Conservation (phyloP, 2,329 filamentous ascomycete species). For the Trichoderma citrinoviride region DNA sequence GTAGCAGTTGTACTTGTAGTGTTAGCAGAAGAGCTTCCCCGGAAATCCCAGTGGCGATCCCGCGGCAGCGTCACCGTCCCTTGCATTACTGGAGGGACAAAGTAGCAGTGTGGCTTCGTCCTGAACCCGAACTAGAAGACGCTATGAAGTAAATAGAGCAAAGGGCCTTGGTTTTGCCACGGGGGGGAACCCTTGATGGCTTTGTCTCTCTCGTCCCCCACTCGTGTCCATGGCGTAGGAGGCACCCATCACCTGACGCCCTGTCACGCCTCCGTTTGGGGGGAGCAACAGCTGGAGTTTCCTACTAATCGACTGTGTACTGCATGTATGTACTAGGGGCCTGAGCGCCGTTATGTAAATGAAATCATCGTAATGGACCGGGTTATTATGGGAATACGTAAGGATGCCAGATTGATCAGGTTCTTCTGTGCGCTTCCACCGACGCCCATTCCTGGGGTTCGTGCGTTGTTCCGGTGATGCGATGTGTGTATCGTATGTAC, state of each 20-base stretch:
- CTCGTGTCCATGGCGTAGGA: conserved; percentile 22
- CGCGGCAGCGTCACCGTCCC: conserved; percentile 19
- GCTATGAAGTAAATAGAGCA: background rate
- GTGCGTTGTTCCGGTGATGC: background rate
- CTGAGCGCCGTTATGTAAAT: too few relatives aligned
- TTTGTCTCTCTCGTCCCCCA: background rate
- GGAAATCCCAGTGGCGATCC: conserved; percentile 17
- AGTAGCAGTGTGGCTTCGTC: too few relatives aligned
- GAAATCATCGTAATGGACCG: too few relatives aligned
- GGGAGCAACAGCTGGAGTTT: background rate
- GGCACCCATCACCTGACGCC: conserved; percentile 22
- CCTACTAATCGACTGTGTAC: background rate
- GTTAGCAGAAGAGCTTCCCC: background rate
- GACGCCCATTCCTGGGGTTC: background rate
- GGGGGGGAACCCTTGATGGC: background rate
- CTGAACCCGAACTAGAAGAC: too few relatives aligned
- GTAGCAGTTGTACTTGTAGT: background rate
- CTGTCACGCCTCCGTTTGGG: conserved; percentile 7
- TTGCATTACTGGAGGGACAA: conserved; percentile 8
- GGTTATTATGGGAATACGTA: too few relatives aligned
- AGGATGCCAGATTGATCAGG: too few relatives aligned
- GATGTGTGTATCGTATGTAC: too few relatives aligned
- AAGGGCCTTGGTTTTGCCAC: conserved; percentile 1
- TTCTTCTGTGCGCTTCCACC: conserved; percentile 6
- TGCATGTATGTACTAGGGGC: background rate